Conservation (phyloP, 2,329 filamentous ascomycete species). For the Curvularia sp. region DNA sequence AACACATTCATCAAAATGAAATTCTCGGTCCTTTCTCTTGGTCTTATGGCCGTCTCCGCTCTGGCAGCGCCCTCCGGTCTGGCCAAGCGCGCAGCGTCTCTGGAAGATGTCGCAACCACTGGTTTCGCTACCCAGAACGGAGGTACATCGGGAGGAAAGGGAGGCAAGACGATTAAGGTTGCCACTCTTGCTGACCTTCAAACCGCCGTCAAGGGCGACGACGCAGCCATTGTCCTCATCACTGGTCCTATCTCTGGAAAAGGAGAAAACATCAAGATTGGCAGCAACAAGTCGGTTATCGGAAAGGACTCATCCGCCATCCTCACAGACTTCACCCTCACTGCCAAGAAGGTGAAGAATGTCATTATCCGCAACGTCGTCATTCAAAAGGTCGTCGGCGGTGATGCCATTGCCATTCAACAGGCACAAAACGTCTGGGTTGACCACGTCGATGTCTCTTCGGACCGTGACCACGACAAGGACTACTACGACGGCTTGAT, state of each 20-base stretch:
- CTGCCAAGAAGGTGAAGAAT: conserved; percentile 58
- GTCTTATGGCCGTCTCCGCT: conserved; percentile 40
- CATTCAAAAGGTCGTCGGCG: conserved; percentile 58
- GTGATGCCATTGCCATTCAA: conserved; percentile 62
- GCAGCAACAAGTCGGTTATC: conserved; percentile 60
- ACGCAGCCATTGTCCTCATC: conserved; percentile 56
- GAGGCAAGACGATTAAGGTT: conserved; percentile 47
- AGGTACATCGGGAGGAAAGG: conserved; percentile 51
- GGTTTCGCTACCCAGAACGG: conserved; percentile 47
- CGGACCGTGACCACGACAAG: conserved; percentile 66
- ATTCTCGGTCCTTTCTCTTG: conserved; percentile 40
- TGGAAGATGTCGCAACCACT: conserved; percentile 37
- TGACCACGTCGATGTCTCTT: conserved; percentile 71
- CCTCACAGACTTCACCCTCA: conserved; percentile 57
- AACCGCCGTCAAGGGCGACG: conserved; percentile 54
- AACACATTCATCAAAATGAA: conserved; percentile 34
- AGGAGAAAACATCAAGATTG: conserved; percentile 53
- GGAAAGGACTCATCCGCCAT: conserved; percentile 57
- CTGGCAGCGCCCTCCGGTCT: conserved; percentile 42
- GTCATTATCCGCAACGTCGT: conserved; percentile 66
- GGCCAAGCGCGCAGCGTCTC: conserved; percentile 38
- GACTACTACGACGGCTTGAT: conserved; percentile 74
- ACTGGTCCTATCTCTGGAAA: conserved; percentile 55
- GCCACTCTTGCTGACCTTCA: conserved; percentile 50
- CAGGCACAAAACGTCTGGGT: conserved; percentile 64